phyloP scores from a whole-genome alignment of 805 yeast species.

The Peterozyma xylosa region DNA sequence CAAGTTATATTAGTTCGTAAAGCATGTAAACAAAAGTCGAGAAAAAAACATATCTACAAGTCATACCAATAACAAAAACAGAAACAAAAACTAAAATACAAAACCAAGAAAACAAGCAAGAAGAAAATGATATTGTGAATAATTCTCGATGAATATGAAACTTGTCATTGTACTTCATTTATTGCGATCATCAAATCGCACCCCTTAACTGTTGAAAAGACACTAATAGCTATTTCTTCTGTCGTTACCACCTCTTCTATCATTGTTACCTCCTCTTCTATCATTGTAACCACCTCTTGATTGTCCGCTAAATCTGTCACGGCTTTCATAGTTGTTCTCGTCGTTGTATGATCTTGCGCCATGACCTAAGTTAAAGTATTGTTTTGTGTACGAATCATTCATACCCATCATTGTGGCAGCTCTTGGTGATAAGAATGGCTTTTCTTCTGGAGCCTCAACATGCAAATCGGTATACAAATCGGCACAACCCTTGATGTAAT shows the following conservation, averaged over 20 bases:
- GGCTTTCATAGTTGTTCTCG: constrained; percentile 7
- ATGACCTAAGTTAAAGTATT: constrained; percentile 24
- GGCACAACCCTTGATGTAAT: constrained; percentile 8
- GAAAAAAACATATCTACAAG: too few species aligned
- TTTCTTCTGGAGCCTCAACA: constrained; percentile 6
- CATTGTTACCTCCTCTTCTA: constrained; percentile 9
- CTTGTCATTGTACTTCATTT: too few species aligned
- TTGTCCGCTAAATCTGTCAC: constrained; percentile 11
- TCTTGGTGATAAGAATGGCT: constrained; percentile 12
- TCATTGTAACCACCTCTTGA: constrained; percentile 12
- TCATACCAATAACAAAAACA: too few species aligned
- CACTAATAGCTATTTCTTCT: background rate
- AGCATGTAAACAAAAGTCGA: too few species aligned
- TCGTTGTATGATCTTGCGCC: constrained; percentile 8
- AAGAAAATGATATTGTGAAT: background rate
- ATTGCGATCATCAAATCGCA: too few species aligned
- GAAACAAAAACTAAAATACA: too few species aligned
- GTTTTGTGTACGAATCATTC: constrained; percentile 16
- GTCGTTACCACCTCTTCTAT: constrained; percentile 5
- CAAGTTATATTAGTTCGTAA: too few species aligned
- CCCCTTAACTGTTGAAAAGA: too few species aligned
- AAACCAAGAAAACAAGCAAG: background rate
- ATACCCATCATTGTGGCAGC: constrained; percentile 20
- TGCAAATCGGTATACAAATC: constrained; percentile 8
- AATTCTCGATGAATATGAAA: too few species aligned